Evolutionary conservation across 2,329 filamentous ascomycete species (phyloP).

Genomic region (Decorospora gaudefroyi): DNA sequence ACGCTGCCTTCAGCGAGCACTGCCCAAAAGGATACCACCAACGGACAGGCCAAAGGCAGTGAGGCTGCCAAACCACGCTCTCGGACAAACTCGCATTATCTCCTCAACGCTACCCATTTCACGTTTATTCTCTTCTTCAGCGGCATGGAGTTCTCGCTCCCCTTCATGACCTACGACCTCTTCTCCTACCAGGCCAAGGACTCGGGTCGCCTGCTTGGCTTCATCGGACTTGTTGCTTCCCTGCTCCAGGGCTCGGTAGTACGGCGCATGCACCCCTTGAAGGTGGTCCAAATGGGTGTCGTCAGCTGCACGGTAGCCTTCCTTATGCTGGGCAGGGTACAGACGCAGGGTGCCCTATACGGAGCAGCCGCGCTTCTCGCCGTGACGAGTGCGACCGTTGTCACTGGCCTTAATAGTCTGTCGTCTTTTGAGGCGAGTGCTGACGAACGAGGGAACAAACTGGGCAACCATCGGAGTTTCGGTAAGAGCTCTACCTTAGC

Average conservation of each 20-base stretch:
- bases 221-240: constrained; percentile 87
- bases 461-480: constrained; percentile 78
- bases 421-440: constrained; percentile 86
- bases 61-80: constrained; percentile 27
- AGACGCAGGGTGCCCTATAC: constrained; percentile 73
- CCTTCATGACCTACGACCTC: constrained; percentile 95
- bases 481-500: constrained; percentile 46
- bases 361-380: constrained; percentile 81
- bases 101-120: constrained; percentile 86
- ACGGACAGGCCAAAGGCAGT: constrained; percentile 26
- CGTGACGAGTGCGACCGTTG: constrained; percentile 89
- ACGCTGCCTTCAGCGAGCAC: constrained; percentile 65
- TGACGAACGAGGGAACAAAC: constrained; percentile 79
- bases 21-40: constrained; percentile 19
- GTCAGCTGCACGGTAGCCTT: constrained; percentile 79
- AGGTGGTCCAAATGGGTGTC: constrained; percentile 79
- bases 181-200: constrained; percentile 79
- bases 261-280: constrained; percentile 77
- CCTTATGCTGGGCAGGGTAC: constrained; percentile 72
- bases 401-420: constrained; percentile 88
- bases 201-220: constrained; percentile 85
- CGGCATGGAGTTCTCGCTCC: constrained; percentile 95
- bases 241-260: constrained; percentile 93
- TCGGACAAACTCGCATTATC: constrained; percentile 78
- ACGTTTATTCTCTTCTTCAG: constrained; percentile 95